Conservation (phyloP, 164 flowering plant genomes). For the Platanus orientalis region DNA sequence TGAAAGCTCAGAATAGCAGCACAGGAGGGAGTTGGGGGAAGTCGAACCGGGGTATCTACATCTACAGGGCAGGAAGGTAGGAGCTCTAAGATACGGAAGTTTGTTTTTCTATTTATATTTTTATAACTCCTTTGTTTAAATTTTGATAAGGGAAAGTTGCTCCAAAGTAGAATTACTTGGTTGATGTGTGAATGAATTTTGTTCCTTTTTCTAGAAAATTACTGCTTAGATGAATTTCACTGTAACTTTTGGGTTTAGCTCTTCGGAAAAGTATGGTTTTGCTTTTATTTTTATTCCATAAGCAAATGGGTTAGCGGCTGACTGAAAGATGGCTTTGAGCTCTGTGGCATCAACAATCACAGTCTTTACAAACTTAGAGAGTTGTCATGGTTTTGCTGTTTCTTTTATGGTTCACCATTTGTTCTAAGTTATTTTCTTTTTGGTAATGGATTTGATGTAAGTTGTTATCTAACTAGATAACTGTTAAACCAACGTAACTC, state of each 20-base stretch:
- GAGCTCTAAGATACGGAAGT: background rate
- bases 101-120: background rate
- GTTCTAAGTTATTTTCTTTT: too few species aligned
- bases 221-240: background rate
- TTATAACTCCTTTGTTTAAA: background rate
- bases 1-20: slow-evolving; percentile 27
- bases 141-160: background rate
- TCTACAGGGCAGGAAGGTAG: slow-evolving; percentile 91
- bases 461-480: background rate
- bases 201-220: background rate
- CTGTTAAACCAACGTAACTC: background rate
- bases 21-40: slow-evolving; percentile 35
- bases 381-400: too few species aligned
- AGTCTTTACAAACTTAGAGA: too few species aligned
- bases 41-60: slow-evolving; percentile 55
- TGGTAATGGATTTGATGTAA: background rate
- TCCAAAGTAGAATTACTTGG: background rate
- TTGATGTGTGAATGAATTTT: background rate
- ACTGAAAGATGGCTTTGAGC: too few species aligned
- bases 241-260: background rate
- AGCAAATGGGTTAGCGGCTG: too few species aligned
- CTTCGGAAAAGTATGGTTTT: background rate
- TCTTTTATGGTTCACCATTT: too few species aligned
- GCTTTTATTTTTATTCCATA: too few species aligned
- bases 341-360: too few species aligned